Evolutionary conservation across 164 flowering plant genomes (phyloP).

Genomic region (Vitis amurensis): DNA sequence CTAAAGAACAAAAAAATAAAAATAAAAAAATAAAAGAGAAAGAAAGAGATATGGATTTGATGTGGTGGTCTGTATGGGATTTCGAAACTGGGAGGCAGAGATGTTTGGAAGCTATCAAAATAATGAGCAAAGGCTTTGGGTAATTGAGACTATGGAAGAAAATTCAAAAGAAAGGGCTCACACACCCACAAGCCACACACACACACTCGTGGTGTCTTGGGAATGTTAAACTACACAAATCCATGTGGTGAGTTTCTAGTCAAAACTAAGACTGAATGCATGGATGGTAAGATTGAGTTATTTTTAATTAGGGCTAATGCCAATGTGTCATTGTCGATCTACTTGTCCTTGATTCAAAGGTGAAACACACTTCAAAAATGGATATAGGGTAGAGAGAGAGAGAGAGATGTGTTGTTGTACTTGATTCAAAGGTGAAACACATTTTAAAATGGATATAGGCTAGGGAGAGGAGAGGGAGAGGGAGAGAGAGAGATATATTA

Average conservation of each 20-base stretch:
- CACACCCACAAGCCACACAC: neutral
- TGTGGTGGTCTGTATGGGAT: neutral
- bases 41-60: neutral
- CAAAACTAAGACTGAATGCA: constrained; percentile 4
- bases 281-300: no score
- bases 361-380: no score
- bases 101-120: constrained; percentile 11
- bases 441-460: no score
- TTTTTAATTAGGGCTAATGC: no score
- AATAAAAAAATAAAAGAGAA: neutral
- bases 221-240: constrained; percentile 1
- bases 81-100: constrained; percentile 6
- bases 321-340: no score
- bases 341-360: no score
- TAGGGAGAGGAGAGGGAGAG: no score
- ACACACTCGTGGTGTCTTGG: constrained; percentile 22
- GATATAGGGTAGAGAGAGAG: no score
- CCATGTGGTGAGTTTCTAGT: neutral
- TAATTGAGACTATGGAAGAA: no score
- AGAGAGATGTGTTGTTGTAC: no score
- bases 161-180: neutral
- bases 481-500: no score
- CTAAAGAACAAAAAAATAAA: neutral
- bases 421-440: no score
- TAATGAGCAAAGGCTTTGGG: neutral